Conservation (phyloP, 805 yeast genomes). For the Starmera amethionina region DNA sequence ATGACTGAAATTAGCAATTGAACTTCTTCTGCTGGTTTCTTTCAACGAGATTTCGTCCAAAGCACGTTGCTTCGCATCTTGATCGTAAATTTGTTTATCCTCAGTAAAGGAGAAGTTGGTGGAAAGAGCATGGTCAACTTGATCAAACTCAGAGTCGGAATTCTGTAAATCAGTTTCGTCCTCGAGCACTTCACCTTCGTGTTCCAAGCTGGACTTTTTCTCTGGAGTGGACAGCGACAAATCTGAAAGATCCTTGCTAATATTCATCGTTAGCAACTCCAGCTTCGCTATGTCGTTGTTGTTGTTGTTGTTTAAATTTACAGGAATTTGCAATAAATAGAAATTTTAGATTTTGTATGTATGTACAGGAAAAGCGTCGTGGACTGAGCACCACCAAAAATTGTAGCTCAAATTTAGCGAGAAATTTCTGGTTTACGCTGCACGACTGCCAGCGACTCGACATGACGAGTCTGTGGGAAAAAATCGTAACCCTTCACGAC, state of each 20-base stretch:
- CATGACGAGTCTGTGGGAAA: constrained; percentile 91
- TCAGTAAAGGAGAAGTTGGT: constrained; percentile 60
- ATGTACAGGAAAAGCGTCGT: too few relatives aligned
- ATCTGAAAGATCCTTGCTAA: constrained; percentile 1
- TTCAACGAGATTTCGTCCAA: constrained; percentile 32
- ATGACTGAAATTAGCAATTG: constrained; percentile 24
- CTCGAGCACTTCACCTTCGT: background rate
- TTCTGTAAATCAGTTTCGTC: constrained; percentile 2
- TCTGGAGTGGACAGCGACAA: background rate
- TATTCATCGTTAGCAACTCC: background rate
- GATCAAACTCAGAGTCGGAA: constrained; percentile 12
- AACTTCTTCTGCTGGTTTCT: constrained; percentile 19
- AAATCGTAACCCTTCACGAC: constrained; percentile 89
- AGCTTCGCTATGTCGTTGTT: background rate
- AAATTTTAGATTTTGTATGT: too few relatives aligned
- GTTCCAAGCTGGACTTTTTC: background rate
- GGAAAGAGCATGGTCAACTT: constrained; percentile 19
- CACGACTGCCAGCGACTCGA: constrained; percentile 74
- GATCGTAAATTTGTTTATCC: constrained; percentile 52
- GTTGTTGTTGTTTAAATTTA: too few relatives aligned
- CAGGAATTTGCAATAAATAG: too few relatives aligned
- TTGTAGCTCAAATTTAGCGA: too few relatives aligned
- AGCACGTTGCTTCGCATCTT: constrained; percentile 58
- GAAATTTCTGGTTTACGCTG: constrained; percentile 2
- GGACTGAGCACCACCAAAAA: too few relatives aligned